Evolutionary conservation across 805 yeast genomes (phyloP).

Genomic region (Limtongozyma cylindracea): DNA sequence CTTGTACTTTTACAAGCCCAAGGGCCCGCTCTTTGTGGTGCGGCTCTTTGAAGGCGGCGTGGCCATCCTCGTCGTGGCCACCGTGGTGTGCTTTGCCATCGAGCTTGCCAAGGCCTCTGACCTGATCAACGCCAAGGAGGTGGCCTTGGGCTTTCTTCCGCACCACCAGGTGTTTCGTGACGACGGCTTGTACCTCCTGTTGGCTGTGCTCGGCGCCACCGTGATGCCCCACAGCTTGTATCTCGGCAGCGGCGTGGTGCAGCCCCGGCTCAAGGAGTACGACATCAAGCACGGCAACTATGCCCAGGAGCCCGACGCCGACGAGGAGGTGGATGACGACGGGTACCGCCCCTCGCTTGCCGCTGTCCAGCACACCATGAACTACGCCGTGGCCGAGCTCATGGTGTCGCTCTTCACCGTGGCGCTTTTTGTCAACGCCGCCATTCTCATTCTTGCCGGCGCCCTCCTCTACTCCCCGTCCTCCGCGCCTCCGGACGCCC

Average conservation of each 20-base stretch:
- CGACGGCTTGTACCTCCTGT: conserved; percentile 44
- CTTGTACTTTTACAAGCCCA: conserved; percentile 67
- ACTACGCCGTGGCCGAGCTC: conserved; percentile 61
- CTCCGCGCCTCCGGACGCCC: conserved; percentile 10
- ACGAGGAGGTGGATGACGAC: conserved; percentile 7
- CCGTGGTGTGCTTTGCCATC: conserved; percentile 65
- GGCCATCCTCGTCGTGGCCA: conserved; percentile 48
- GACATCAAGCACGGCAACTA: conserved; percentile 43
- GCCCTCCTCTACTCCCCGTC: conserved; percentile 37
- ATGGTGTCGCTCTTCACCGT: conserved; percentile 63
- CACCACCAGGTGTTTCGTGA: conserved; percentile 12
- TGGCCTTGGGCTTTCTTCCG: conserved; percentile 32
- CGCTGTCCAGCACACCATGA: conserved; percentile 61
- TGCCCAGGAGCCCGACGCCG: conserved; percentile 4
- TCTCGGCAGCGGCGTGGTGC: conserved; percentile 71
- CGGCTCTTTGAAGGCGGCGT: conserved; percentile 69
- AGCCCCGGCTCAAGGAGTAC: conserved; percentile 55
- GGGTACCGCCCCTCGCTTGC: conserved; percentile 48
- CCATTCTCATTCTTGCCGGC: conserved; percentile 80
- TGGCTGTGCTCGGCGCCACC: conserved; percentile 82
- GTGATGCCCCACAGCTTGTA: conserved; percentile 87
- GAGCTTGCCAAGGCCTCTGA: conserved; percentile 49
- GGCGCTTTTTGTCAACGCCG: conserved; percentile 80
- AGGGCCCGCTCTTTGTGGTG: conserved; percentile 54
- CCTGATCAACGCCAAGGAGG: conserved; percentile 16